Conservation (phyloP, 208 protist genomes). For the Eutreptiella sp. region DNA sequence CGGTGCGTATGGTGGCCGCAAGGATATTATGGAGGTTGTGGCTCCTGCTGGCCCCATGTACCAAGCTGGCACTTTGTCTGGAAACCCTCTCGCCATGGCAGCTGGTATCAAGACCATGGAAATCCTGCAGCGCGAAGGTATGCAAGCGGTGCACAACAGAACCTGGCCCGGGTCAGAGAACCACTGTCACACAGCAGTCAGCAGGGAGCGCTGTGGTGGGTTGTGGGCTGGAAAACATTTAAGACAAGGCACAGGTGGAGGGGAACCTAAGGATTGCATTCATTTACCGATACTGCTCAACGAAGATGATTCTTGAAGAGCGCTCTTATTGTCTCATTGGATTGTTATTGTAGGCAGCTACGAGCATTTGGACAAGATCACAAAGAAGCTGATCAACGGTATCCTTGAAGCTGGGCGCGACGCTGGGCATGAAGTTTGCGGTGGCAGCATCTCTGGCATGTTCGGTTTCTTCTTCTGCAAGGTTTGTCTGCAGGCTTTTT, state of each 20-base stretch:
- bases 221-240: too few species aligned
- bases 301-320: too few species aligned
- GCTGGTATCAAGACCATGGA: slow-evolving; percentile 40
- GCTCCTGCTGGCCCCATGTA: slow-evolving; percentile 44
- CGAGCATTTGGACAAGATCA: slow-evolving; percentile 2
- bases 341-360: slow-evolving; percentile 4
- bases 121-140: slow-evolving; percentile 26
- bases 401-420: slow-evolving; percentile 32
- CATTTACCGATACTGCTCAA: too few species aligned
- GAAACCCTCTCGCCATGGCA: slow-evolving; percentile 44
- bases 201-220: too few species aligned
- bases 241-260: too few species aligned
- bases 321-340: too few species aligned
- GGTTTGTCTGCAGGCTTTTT: too few species aligned
- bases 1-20: slow-evolving; percentile 38
- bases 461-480: slow-evolving; percentile 44
- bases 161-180: too few species aligned
- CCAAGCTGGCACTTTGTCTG: slow-evolving; percentile 41
- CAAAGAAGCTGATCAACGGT: slow-evolving; percentile 38
- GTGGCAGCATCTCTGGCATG: slow-evolving; percentile 37
- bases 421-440: slow-evolving; percentile 31
- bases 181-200: too few species aligned
- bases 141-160: too few species aligned
- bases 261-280: too few species aligned
- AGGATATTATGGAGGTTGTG: slow-evolving; percentile 46